Percentiles rank a stretch among this genome's conserved stretches.
Conservation (phyloP, 345 rosid genomes). For the Eucalyptus pauciflora region DNA sequence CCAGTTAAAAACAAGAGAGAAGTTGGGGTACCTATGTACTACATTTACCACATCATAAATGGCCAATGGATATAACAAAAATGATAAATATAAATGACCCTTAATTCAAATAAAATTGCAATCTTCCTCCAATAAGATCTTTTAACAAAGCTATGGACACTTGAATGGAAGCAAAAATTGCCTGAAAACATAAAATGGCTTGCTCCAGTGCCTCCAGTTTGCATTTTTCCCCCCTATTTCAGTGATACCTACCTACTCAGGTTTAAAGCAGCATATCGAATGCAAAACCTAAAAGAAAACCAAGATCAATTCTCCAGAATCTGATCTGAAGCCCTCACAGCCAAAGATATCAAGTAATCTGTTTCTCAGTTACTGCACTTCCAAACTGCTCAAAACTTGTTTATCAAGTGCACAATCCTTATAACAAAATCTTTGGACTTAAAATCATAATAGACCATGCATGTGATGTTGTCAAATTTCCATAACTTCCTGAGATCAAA, state of each 20-base stretch:
- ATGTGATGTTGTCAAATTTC: neutral
- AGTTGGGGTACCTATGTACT: neutral
- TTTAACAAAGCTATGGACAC: neutral
- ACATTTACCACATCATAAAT: neutral
- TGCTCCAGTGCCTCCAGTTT: neutral
- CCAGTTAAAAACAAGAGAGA: neutral
- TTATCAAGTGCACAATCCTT: neutral
- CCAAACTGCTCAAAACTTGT: neutral
- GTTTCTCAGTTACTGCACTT: neutral
- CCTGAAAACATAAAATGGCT: neutral
- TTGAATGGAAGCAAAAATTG: neutral
- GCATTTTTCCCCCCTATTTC: neutral
- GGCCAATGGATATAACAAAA: neutral
- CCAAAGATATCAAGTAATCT: neutral
- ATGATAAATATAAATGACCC: neutral
- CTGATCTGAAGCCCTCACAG: neutral
- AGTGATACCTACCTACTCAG: neutral
- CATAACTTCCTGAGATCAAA: neutral
- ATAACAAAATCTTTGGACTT: neutral
- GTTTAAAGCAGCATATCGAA: neutral
- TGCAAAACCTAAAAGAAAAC: neutral
- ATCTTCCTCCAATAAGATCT: neutral
- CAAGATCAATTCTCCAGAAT: neutral
- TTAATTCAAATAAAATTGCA: neutral
- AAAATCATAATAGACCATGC: neutral